A percentile compares a stretch with the other conserved stretches of the same genome.
Conservation (phyloP, 2,329 filamentous ascomycete genomes). For the Penicillium sp. region DNA sequence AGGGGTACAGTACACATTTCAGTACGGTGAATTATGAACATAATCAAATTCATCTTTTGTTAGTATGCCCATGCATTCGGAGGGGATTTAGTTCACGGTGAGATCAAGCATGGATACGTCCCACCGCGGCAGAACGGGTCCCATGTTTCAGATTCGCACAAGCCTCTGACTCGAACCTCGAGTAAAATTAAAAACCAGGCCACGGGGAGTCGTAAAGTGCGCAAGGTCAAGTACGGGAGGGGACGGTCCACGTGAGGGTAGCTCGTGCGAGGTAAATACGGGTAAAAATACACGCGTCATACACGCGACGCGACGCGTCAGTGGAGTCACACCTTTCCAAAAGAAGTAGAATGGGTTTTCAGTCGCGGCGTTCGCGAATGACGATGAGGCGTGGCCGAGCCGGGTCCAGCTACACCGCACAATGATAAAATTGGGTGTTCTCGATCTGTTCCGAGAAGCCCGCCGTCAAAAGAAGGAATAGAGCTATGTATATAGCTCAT, state of each 20-base stretch:
- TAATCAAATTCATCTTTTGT: background rate
- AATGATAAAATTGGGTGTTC: constrained; percentile 2
- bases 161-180: background rate
- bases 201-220: background rate
- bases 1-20: too few relatives aligned
- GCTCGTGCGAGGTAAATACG: background rate
- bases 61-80: background rate
- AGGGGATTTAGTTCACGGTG: background rate
- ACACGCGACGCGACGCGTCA: constrained; percentile 3
- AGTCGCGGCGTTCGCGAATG: background rate
- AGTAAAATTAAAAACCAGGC: background rate
- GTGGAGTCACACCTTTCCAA: background rate
- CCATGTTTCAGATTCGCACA: background rate
- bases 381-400: background rate
- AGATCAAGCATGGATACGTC: background rate
- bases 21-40: too few relatives aligned
- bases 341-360: constrained; percentile 4
- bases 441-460: background rate
- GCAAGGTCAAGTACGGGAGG: background rate
- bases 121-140: background rate
- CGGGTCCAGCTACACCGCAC: constrained; percentile 8
- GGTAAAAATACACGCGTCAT: background rate
- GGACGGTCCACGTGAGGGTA: background rate
- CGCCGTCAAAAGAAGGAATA: background rate
- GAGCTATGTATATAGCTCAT: background rate